phyloP scores from a whole-genome alignment of 2,329 filamentous ascomycete genomes.

The Aureobasidium vineae region DNA sequence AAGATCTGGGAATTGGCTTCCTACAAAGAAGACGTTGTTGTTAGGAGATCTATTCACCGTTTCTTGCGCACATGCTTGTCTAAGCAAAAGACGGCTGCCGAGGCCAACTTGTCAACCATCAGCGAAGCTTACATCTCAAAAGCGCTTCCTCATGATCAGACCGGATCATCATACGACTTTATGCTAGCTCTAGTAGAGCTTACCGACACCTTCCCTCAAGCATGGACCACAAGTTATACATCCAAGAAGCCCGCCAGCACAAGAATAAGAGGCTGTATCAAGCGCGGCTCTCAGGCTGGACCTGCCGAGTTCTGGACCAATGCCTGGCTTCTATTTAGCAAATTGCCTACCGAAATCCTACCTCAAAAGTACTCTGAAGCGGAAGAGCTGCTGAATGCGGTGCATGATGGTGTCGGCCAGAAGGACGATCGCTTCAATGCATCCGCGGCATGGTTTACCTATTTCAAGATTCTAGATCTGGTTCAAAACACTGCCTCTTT shows the following conservation, averaged over 20 bases:
- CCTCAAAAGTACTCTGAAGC: conserved; percentile 54
- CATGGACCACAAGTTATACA: conserved; percentile 69
- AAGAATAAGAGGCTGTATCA: conserved; percentile 68
- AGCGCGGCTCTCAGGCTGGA: conserved; percentile 80
- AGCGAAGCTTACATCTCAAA: conserved; percentile 71
- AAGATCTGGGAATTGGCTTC: conserved; percentile 60
- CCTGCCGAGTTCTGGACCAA: conserved; percentile 69
- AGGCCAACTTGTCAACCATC: conserved; percentile 53
- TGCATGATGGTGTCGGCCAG: conserved; percentile 68
- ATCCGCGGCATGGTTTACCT: conserved; percentile 69
- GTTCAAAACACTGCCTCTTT: conserved; percentile 42
- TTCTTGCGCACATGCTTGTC: conserved; percentile 53
- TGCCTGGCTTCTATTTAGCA: conserved; percentile 60
- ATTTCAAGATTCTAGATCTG: conserved; percentile 61
- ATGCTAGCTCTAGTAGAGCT: conserved; percentile 65
- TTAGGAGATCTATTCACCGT: conserved; percentile 58
- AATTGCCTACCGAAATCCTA: conserved; percentile 58
- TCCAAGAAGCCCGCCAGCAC: conserved; percentile 57
- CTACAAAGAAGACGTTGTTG: conserved; percentile 53
- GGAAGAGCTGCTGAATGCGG: conserved; percentile 61
- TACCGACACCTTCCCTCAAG: conserved; percentile 61
- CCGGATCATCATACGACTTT: conserved; percentile 70
- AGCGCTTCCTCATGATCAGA: conserved; percentile 69
- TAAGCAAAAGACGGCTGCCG: conserved; percentile 44
- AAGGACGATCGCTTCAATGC: conserved; percentile 73